A percentile compares a stretch with the other conserved stretches of the same genome.
phyloP scores from a whole-genome alignment of 495 filamentous ascomycete genomes.

The Lepidopterella palustris region DNA sequence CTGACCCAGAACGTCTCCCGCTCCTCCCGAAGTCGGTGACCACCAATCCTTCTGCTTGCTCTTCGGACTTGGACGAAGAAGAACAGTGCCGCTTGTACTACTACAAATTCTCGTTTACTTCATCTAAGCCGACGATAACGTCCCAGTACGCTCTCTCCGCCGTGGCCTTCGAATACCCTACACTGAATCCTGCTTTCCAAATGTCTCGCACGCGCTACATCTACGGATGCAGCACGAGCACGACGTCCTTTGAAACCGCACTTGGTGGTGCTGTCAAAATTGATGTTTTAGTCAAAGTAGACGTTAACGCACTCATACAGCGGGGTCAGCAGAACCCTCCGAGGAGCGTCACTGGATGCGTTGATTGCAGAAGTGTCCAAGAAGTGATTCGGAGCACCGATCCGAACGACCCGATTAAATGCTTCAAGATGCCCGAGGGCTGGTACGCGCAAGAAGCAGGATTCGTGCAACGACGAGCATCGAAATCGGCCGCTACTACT shows the following conservation, averaged over 20 bases:
- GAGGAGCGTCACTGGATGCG: constrained; percentile 45
- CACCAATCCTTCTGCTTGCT: constrained; percentile 1
- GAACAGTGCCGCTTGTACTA: constrained; percentile 63
- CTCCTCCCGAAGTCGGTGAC: not conserved
- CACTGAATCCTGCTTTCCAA: constrained; percentile 42
- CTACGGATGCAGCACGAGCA: constrained; percentile 50
- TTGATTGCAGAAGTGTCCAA: constrained; percentile 46
- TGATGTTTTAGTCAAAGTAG: constrained; percentile 53
- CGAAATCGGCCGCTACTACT: not conserved
- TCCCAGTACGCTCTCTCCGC: constrained; percentile 56
- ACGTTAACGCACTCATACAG: constrained; percentile 45
- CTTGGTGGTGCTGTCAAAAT: constrained; percentile 55
- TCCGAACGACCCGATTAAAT: constrained; percentile 47
- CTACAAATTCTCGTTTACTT: constrained; percentile 47
- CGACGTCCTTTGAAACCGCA: constrained; percentile 44
- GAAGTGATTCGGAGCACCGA: constrained; percentile 42
- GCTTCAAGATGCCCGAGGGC: constrained; percentile 50
- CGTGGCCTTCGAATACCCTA: constrained; percentile 60
- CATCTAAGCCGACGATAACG: constrained; percentile 36
- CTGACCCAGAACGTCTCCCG: not conserved
- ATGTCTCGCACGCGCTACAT: constrained; percentile 51
- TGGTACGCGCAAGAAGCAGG: constrained; percentile 59
- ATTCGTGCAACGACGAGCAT: constrained; percentile 45
- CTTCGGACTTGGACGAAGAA: constrained; percentile 37
- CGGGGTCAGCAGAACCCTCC: constrained; percentile 41